Evolutionary conservation across 2,329 filamentous ascomycete species (phyloP), one percentile per base, ranked within the genome.

Genomic region (Clarireedia monteithiana): DNA sequence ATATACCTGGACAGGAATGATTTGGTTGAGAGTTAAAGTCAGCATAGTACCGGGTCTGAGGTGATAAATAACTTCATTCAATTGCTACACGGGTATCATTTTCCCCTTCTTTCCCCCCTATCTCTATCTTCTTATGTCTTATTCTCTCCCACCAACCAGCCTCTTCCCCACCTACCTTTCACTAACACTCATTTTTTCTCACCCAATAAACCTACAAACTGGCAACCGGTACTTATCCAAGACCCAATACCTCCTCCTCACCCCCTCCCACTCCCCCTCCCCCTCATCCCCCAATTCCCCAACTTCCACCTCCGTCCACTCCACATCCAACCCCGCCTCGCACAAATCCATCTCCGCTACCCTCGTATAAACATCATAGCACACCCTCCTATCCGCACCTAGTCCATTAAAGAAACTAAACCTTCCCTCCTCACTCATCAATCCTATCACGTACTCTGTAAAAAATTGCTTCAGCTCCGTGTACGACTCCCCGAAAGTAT

Each of bases 401-500:
- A 97, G 83, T 0, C 94, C 91, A 67, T 95, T 91, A 69, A 95
- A 89, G 72, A 92, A 95, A 61, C 91, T 85, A 69, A 95, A 95
- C 7, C 85, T 80, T 58, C 91, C 88, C 4, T 80, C 73, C 23
- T 79, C 75, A 62, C 88, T 85, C 47, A 99, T 74, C 53, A 97
- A 71, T 0, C 83, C 86, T 34, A 94, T 89, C 10, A 97, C 85
- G 64, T 87, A 84, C 70, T 97, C 94, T 2, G 81, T 86, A 69
- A 97, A 96, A 74, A 97, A 96, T 58, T 84, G 78, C 48, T 86
- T 86, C 27, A 97, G 82, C 69, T 92, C 88, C 2, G 78, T 77
- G 72, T 97, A 99, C 61, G 94, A 89, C 73, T 99, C 94, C 6
- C 91, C 94, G 70, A 97, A 97, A 0, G 94, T 99, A 69, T 99